Evolutionary conservation across 2,329 filamentous ascomycete species (phyloP).

Genomic region (Myriosclerotinia scirpicola): DNA sequence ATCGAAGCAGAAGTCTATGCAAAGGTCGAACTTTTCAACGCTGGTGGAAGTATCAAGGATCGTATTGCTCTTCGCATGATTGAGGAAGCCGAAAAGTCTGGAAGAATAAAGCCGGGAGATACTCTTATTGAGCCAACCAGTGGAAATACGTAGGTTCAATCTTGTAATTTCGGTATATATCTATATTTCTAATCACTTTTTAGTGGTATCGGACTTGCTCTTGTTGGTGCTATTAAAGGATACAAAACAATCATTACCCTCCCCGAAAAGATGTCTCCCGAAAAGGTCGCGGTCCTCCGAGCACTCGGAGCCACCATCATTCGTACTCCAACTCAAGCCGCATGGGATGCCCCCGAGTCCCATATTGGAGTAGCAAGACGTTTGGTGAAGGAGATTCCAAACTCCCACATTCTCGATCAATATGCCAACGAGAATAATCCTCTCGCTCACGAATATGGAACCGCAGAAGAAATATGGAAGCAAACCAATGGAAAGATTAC

Average conservation of each 20-base stretch:
- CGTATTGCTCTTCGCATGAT: conserved; percentile 97
- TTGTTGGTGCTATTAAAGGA: conserved; percentile 93
- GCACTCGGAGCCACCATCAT: conserved; percentile 97
- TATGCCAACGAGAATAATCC: conserved; percentile 93
- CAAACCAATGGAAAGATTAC: conserved; percentile 83
- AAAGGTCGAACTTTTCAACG: conserved; percentile 92
- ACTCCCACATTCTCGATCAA: conserved; percentile 95
- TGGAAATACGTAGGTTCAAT: conserved; percentile 72
- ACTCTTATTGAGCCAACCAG: conserved; percentile 97
- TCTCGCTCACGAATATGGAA: conserved; percentile 87
- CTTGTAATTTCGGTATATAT: not conserved
- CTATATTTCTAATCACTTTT: not conserved
- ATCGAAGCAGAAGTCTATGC: conserved; percentile 87
- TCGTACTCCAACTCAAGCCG: conserved; percentile 91
- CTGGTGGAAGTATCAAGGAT: conserved; percentile 91
- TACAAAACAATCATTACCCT: conserved; percentile 99
- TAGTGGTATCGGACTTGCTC: conserved; percentile 84
- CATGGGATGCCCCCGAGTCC: conserved; percentile 90
- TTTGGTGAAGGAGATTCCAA: conserved; percentile 92
- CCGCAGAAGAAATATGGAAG: conserved; percentile 92
- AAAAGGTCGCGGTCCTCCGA: conserved; percentile 93
- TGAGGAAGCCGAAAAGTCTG: conserved; percentile 86
- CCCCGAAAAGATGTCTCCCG: conserved; percentile 98
- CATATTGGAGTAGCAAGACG: conserved; percentile 93
- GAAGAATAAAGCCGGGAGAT: conserved; percentile 94